Conservation (phyloP, 1,139 yeast species). For the Pichia inconspicua region DNA sequence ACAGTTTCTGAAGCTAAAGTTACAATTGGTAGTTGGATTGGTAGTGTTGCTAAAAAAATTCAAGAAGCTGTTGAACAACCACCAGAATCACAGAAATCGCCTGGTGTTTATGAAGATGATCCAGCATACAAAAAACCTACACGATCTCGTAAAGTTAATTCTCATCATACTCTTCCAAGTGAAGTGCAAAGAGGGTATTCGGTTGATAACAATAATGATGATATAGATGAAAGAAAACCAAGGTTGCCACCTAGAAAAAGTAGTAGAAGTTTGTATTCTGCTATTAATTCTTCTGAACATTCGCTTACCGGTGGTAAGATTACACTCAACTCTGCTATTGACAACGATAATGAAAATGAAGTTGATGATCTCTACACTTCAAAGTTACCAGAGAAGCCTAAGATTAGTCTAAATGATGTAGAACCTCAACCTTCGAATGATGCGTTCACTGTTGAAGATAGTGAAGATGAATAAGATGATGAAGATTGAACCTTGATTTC, state of each 20-base stretch:
- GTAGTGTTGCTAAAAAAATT: constrained; percentile 58
- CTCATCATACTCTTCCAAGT: constrained; percentile 8
- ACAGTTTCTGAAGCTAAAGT: constrained; percentile 81
- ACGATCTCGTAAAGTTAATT: constrained; percentile 3
- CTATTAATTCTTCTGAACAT: constrained; percentile 8
- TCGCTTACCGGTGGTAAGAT: neutral
- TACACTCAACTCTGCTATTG: neutral
- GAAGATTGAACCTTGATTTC: too few species aligned
- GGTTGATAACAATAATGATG: neutral
- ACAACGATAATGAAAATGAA: neutral
- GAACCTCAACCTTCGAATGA: constrained; percentile 52
- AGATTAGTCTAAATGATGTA: constrained; percentile 26
- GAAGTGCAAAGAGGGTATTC: constrained; percentile 1
- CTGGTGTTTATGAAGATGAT: neutral
- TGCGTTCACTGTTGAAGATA: constrained; percentile 71
- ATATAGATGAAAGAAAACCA: constrained; percentile 6
- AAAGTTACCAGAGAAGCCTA: neutral
- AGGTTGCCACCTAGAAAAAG: constrained; percentile 8
- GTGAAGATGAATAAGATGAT: constrained; percentile 63
- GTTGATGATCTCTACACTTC: neutral
- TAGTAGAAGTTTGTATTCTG: constrained; percentile 6
- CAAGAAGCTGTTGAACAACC: constrained; percentile 23
- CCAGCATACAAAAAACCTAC: neutral
- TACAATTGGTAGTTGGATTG: constrained; percentile 77
- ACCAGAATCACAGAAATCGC: neutral